Base-by-base conservation (phyloP, 2,329 filamentous ascomycete genomes). In the Botryosphaeria dothidea region DNA sequence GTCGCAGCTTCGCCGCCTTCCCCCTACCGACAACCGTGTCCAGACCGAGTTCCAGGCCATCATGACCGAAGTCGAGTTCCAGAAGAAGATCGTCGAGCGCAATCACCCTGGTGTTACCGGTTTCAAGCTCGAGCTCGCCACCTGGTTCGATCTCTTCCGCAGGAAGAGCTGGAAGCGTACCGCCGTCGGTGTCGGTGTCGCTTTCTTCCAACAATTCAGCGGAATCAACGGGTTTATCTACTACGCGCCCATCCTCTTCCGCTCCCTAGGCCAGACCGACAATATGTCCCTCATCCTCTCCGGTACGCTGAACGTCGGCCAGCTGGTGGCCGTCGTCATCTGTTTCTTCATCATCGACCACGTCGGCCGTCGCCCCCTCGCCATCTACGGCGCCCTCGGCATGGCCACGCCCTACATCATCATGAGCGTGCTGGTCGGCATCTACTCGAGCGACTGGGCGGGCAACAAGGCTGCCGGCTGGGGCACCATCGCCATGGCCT, bases 341-440 rank as follows among this genome's bases (percentile, higher is more conserved):
- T 68, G 63, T 56, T 67, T 68, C 60, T 62, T 62, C 52, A 60
- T 68, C 52, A 67, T 67, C 57, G 66, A 68, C 58, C 51, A 63
- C 7, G 60, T 81, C 41, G 66, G 38, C 62, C 62, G 67, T 7
- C 54, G 66, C n/a, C 66, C 66, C 5, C 62, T 68, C 34, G 66
- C 66, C 15, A 66, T 68, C 58, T 68, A 23, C 19, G 67, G 67
- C 13, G 67, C 51, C 17, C 13, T 68, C 29, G 65, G 65, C 21
- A 66, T 62, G 66, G 46, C 65, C 67, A 70, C 80, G 19, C 79
- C 80, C 0, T 83, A 84, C 66, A 69, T 80, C 4, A 75, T 83
- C 48, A 85, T 86, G 45, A 83, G 85, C 0, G 75, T 83, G 3
- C 75, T 88, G n/a, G 83, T 87, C 4, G 85, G 84, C 1, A 75